Evolutionary conservation across 768 basidiomycete species (phyloP).

Genomic region (Suillus placidus): DNA sequence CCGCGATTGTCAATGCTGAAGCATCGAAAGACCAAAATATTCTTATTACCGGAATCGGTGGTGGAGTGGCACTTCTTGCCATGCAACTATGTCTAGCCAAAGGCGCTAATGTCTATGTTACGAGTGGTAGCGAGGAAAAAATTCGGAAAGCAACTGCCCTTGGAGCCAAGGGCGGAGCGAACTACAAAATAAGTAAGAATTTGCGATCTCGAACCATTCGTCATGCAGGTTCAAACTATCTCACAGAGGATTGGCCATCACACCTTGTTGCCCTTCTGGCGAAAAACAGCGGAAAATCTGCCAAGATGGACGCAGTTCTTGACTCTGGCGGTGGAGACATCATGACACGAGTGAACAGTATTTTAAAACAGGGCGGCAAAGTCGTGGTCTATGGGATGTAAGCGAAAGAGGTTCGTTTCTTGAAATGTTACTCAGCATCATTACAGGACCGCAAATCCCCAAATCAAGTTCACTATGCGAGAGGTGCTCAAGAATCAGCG

Average conservation of each 20-base stretch:
- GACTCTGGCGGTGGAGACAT: slow-evolving; percentile 75
- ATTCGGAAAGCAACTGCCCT: slow-evolving; percentile 63
- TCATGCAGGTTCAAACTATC: slow-evolving; percentile 1
- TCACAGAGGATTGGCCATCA: slow-evolving; percentile 53
- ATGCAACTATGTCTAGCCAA: slow-evolving; percentile 75
- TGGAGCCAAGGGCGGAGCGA: slow-evolving; percentile 78
- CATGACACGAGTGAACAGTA: slow-evolving; percentile 47
- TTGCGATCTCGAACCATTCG: background rate
- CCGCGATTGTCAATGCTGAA: slow-evolving; percentile 63
- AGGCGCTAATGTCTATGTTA: slow-evolving; percentile 82
- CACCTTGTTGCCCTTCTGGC: slow-evolving; percentile 48
- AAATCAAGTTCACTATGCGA: slow-evolving; percentile 73
- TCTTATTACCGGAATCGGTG: slow-evolving; percentile 81
- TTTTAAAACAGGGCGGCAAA: slow-evolving; percentile 59
- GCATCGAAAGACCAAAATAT: slow-evolving; percentile 69
- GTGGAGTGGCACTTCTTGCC: slow-evolving; percentile 79
- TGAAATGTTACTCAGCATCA: slow-evolving; percentile 3
- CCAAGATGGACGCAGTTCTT: slow-evolving; percentile 59
- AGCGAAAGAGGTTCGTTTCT: slow-evolving; percentile 20
- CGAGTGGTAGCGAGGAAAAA: slow-evolving; percentile 71
- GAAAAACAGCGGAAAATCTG: slow-evolving; percentile 30
- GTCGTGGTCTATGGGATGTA: slow-evolving; percentile 73
- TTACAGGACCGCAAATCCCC: slow-evolving; percentile 61
- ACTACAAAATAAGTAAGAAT: slow-evolving; percentile 65
- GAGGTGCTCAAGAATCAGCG: slow-evolving; percentile 76